Conservation (phyloP, 345 rosid species). For the Viola odorata region DNA sequence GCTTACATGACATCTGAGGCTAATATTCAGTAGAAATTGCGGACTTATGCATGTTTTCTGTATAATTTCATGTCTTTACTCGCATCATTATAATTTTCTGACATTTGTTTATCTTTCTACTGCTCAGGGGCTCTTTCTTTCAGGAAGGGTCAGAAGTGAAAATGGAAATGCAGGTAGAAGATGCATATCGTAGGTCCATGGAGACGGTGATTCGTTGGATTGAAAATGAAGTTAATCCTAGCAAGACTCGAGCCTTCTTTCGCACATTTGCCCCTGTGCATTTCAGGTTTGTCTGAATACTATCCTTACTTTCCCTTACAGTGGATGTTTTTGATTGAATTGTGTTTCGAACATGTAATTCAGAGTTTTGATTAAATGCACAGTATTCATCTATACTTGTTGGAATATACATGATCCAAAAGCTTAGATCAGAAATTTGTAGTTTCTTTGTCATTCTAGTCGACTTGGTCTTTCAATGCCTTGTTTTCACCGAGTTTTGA, state of each 20-base stretch:
- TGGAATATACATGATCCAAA: background rate
- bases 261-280: slow-evolving; percentile 92
- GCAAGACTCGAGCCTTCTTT: slow-evolving; percentile 73
- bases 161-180: slow-evolving; percentile 48
- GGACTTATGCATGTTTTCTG: background rate
- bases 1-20: too few species aligned
- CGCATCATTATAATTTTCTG: background rate
- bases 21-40: too few species aligned
- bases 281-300: slow-evolving; percentile 58
- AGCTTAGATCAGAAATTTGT: background rate
- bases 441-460: background rate
- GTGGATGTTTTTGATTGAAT: background rate
- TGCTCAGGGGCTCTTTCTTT: slow-evolving; percentile 77
- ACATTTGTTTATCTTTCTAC: background rate
- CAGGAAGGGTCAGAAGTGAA: slow-evolving; percentile 68
- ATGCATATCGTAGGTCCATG: slow-evolving; percentile 57
- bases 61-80: background rate
- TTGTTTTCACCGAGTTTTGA: background rate
- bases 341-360: too few species aligned
- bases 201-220: slow-evolving; percentile 75
- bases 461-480: background rate
- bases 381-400: too few species aligned
- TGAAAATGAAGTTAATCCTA: slow-evolving; percentile 48
- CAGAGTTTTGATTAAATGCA: too few species aligned
- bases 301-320: background rate